A percentile compares a stretch with the other conserved stretches of the same genome.
These are phyloP conservation scores for Elsinoe batatas DNA, from an alignment of 2,329 filamentous ascomycete species.

Conservation along the genomic window DNA sequence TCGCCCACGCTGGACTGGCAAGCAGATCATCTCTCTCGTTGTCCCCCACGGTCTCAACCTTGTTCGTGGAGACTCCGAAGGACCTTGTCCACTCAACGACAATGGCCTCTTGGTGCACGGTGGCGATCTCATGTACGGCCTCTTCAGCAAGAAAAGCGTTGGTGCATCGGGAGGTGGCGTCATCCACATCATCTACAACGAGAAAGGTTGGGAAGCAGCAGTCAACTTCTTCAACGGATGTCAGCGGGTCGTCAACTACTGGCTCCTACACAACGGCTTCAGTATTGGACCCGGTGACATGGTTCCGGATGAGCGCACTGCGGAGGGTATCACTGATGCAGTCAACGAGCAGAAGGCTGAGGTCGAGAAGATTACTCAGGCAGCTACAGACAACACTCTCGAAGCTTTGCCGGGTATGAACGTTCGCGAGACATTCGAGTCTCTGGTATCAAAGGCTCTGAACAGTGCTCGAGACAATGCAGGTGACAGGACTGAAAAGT, in stretches of 20 bases:
- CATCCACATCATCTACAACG: conserved; percentile 92
- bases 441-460: conserved; percentile 85
- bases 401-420: conserved; percentile 98
- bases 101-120: conserved; percentile 73
- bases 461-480: conserved; percentile 95
- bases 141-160: conserved; percentile 87
- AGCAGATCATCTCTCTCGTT: conserved; percentile 91
- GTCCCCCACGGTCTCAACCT: conserved; percentile 79
- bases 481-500: conserved; percentile 82
- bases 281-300: conserved; percentile 98
- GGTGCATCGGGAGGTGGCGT: conserved; percentile 85
- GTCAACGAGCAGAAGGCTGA: conserved; percentile 74
- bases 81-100: conserved; percentile 58
- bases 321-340: conserved; percentile 70
- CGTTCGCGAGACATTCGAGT: conserved; percentile 95
- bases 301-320: conserved; percentile 78
- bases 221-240: conserved; percentile 95
- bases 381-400: conserved; percentile 75
- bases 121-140: conserved; percentile 81
- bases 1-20: conserved; percentile 88
- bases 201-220: conserved; percentile 73
- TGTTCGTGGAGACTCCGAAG: conserved; percentile 45
- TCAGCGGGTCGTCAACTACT: conserved; percentile 92
- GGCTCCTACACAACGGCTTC: conserved; percentile 91
- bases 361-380: conserved; percentile 63